Base-by-base conservation (phyloP, 1,284 basidiomycete genomes). In the Trametes versicolor region DNA sequence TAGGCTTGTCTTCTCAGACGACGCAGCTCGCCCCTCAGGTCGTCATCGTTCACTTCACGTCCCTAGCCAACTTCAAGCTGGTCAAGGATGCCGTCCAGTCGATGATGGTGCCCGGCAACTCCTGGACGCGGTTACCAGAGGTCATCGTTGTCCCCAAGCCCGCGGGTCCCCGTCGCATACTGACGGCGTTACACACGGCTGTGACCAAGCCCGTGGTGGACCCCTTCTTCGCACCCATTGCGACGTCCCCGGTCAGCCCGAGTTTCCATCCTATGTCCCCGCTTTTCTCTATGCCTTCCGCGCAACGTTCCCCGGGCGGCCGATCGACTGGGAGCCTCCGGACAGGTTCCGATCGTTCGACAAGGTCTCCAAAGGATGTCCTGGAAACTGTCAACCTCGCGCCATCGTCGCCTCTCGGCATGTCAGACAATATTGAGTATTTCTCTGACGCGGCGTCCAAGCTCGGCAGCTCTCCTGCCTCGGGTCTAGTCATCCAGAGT, bases 101-200 rank as follows among this genome's bases (percentile, higher is more conserved):
- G 25, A 82, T 91, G 25, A 81, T 94, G 52, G 77, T 77, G 50
- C 80, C 81, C 23, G 85, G 81, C 67, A 67, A 80, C 67, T 73
- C 80, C 58, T 62, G 81, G 67, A 71, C 78, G 62, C 67, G 72
- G 67, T 25, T 86, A 3, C 91, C 96, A 0, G 96, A 98, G 71
- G 88, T 97, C 32, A 93, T 98, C 82, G 94, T 98, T 69, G 91
- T 98, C 32, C 96, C 95, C 5, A 98, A 98, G 78, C 96, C 96
- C 6, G 95, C 94, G 10, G 97, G 97, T 4, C 96, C 96, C 1
- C 88, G 96, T 39, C 88, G 96, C 10, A 90, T 98, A 70, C 80
- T 98, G 65, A 96, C 95, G 6, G 92, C 96, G 12, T 80, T 98
- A 19, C 92, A 96, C 74, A 97, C 94, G 4, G 93, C 94, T 2